These are phyloP conservation scores for Alternaria arborescens DNA, from an alignment of 2,329 filamentous ascomycete species.

Conservation along the genomic window DNA sequence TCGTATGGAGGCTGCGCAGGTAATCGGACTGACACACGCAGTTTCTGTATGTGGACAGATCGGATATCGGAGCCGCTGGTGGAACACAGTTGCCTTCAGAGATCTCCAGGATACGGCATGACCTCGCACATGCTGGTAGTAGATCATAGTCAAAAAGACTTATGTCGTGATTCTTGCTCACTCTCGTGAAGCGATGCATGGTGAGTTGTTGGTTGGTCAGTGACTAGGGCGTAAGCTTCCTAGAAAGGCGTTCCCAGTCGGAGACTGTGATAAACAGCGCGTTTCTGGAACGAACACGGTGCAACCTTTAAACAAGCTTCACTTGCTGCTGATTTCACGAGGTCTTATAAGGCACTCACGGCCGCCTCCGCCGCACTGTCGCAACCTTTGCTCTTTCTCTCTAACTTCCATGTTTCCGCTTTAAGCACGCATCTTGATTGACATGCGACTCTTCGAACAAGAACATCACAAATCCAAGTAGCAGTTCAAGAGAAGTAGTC, in stretches of 20 bases:
- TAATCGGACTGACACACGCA: conserved; percentile 77
- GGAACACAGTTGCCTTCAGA: background rate
- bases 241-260: background rate
- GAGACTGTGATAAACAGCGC: background rate
- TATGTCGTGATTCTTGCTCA: background rate
- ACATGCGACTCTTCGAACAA: background rate
- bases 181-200: background rate
- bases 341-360: background rate
- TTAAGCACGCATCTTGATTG: background rate
- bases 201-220: background rate
- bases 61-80: conserved; percentile 62
- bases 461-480: background rate
- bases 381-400: background rate
- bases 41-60: conserved; percentile 62
- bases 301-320: background rate
- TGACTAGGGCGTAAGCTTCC: background rate
- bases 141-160: conserved; percentile 20
- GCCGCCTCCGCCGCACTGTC: background rate
- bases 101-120: background rate
- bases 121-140: conserved; percentile 67
- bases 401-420: background rate
- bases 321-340: background rate
- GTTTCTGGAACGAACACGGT: background rate
- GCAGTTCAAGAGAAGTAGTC: background rate
- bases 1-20: conserved; percentile 66